These are phyloP conservation scores for Ganoderma sinense DNA, from an alignment of 1,284 basidiomycete species.

Conservation along the genomic window DNA sequence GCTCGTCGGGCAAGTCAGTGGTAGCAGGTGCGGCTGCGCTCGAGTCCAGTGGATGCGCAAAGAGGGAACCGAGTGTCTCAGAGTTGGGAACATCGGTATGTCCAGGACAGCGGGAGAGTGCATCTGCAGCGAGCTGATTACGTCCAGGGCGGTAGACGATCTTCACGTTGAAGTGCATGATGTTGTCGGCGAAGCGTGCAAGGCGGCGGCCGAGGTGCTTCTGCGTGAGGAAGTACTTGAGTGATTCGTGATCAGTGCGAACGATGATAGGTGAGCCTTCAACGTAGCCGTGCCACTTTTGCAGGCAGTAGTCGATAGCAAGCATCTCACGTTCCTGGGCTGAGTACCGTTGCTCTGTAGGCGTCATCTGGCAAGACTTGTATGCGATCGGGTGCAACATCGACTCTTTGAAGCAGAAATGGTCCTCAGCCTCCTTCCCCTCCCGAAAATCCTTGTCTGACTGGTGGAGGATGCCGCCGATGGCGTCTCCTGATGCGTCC, in stretches of 20 bases:
- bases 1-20: not conserved
- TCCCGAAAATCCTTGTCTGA: not conserved
- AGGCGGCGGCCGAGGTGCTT: not conserved
- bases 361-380: constrained; percentile 33
- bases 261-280: not conserved
- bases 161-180: not conserved
- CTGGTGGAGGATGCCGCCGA: constrained; percentile 34
- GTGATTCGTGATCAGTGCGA: not conserved
- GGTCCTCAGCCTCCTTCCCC: not conserved
- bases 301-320: constrained; percentile 14
- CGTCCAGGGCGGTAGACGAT: not conserved
- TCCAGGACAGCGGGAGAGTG: not conserved
- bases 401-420: not conserved
- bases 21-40: not conserved
- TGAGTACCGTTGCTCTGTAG: constrained; percentile 44
- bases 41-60: not conserved
- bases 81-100: not conserved
- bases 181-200: not conserved
- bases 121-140: not conserved
- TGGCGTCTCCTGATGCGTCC: constrained; percentile 31
- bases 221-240: not conserved
- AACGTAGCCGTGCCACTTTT: constrained; percentile 20
- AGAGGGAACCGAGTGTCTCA: not conserved
- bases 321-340: constrained; percentile 47
- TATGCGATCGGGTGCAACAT: constrained; percentile 39